Evolutionary conservation across 345 rosid species (phyloP), one percentile per base, ranked within the genome.

Genomic region (Clarkia xantiana): DNA sequence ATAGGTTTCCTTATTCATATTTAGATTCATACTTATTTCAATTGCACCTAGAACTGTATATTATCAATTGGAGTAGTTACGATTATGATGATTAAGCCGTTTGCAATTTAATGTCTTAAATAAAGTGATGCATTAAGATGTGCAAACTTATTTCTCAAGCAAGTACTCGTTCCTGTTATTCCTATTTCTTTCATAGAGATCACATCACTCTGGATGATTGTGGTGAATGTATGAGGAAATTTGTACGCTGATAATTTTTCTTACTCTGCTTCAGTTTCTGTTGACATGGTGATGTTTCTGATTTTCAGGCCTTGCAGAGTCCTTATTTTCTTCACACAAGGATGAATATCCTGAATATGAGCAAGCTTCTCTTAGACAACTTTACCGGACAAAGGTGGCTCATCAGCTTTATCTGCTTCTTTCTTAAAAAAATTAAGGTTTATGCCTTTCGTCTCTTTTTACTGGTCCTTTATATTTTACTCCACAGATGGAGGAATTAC

Each of bases 331-430:
- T 56, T 61, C 82, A 57, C 94, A 93, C 76, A 84, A 82, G 72
- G 99, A 87, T 63, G 96, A 93, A 53, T 87, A 93, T 79, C 80
- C 87, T 58, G 99, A 93, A 65, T 82, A 82, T 54, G 96, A 87
- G 71, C 87, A 57, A 69, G 94, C 96, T 60, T 87, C 95, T 64
- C 86, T 93, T 59, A 73, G 62, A 64, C 99, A 93, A 70, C 77
- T 84, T 47, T 91, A 84, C 75, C 77, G 68, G 63, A 80, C 86
- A 47, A 93, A 84, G 94, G 99, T 93, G 61, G 50, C 52, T 29
- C 34, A 18, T 20, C 50, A 41, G 49, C 51, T 45, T 11, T 52
- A 49, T 44, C 18, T n/a, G 49, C 47, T n/a, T 25, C 38, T 52
- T 39, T 7, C 39, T 39, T 29, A 18, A 38, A 39, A 23, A 1